Percentiles rank a stretch among this genome's conserved stretches.
Evolutionary conservation across 2,329 filamentous ascomycete genomes (phyloP).

Genomic region (Keithomyces neogunnii): DNA sequence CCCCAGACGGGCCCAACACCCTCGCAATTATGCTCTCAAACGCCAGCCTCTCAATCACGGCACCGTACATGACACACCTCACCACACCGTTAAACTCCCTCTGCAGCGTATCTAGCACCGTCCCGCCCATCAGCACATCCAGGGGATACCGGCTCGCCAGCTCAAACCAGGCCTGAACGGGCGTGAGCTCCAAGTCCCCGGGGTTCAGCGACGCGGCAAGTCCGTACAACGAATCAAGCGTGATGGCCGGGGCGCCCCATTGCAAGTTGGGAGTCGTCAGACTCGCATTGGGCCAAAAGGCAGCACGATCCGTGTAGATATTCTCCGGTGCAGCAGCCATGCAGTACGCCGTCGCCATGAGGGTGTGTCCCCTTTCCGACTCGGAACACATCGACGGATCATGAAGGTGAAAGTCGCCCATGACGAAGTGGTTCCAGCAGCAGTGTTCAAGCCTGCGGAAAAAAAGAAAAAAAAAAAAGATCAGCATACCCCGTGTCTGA

Average conservation of each 20-base stretch:
- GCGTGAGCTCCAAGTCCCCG: conserved; percentile 34
- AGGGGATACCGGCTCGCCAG: conserved; percentile 32
- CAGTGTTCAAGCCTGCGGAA: conserved; percentile 38
- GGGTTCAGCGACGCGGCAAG: conserved; percentile 37
- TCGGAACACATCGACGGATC: conserved; percentile 16
- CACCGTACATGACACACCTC: conserved; percentile 39
- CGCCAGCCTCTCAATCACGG: conserved; percentile 34
- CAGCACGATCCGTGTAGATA: conserved; percentile 20
- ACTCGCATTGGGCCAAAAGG: background rate
- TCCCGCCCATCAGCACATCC: conserved; percentile 25
- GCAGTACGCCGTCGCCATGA: conserved; percentile 36
- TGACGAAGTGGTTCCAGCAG: conserved; percentile 41
- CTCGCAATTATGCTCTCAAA: conserved; percentile 38
- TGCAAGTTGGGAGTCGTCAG: conserved; percentile 11
- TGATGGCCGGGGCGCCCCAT: conserved; percentile 32
- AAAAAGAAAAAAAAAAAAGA: too few relatives aligned
- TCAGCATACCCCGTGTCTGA: too few relatives aligned
- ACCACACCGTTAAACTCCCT: conserved; percentile 34
- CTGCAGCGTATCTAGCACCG: conserved; percentile 28
- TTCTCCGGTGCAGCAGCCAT: conserved; percentile 29
- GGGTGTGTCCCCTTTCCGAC: conserved; percentile 29
- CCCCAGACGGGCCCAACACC: conserved; percentile 22
- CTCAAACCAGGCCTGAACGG: conserved; percentile 49
- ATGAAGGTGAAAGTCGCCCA: conserved; percentile 29
- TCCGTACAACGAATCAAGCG: conserved; percentile 33